Percentiles rank a stretch among this genome's conserved stretches.
phyloP scores from a whole-genome alignment of 1,139 yeast genomes.

The Yamadazyma trypodendri region DNA sequence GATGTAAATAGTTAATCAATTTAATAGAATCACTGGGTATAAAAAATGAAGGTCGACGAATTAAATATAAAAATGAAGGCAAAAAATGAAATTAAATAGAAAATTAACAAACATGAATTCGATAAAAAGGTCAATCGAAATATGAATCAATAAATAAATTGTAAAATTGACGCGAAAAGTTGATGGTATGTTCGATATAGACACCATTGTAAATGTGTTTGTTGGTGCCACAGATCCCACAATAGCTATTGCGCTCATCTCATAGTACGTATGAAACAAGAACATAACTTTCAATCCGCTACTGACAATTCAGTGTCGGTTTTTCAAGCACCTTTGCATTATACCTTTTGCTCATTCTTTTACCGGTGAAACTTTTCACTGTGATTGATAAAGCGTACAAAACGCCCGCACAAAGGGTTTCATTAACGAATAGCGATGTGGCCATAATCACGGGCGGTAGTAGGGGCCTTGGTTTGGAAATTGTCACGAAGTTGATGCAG shows the following conservation, averaged over 20 bases:
- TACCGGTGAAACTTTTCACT: slow-evolving; percentile 1
- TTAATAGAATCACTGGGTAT: no score
- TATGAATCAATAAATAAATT: not conserved
- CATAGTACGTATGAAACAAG: not conserved
- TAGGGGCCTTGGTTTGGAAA: slow-evolving; percentile 54
- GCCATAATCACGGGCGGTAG: slow-evolving; percentile 69
- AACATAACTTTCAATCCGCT: not conserved
- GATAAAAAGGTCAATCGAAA: no score
- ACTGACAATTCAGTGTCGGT: not conserved
- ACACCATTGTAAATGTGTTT: not conserved
- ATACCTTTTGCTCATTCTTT: not conserved
- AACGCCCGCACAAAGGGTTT: not conserved
- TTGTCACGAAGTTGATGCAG: slow-evolving; percentile 34
- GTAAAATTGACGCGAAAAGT: not conserved
- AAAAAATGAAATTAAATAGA: no score
- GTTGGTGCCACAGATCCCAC: not conserved
- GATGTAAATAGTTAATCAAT: no score
- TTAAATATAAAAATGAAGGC: no score
- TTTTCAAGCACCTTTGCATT: not conserved
- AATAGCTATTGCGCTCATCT: not conserved
- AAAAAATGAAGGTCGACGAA: no score
- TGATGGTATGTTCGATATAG: not conserved
- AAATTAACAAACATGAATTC: no score
- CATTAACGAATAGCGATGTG: slow-evolving; percentile 20
- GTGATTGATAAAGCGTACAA: not conserved